Evolutionary conservation across 169 alveolate species (phyloP), one percentile per base, ranked within the genome.

Genomic region (Plasmodium chabaudi): DNA sequence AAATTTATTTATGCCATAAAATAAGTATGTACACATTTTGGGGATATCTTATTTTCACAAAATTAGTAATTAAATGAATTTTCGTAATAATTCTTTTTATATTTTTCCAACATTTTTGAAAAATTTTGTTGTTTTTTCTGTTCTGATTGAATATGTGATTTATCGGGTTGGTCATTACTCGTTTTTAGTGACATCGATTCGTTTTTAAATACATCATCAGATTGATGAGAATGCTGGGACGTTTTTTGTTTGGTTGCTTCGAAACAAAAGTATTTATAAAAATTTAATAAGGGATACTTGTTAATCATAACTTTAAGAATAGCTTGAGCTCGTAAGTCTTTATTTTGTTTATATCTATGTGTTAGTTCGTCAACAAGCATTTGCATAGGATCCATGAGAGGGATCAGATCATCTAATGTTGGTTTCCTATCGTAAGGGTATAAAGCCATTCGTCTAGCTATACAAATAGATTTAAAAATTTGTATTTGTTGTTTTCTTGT

Each of bases 361-460:
- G 92, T 92, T 47, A 95, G 87, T 71, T 95, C 97, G 42, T 95
- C 97, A 42, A 86, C 95, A 19, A 95, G 86, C 59, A 88, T 87
- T 95, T 95, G 95, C 69, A 79, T 10, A 1, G 97, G 97, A 74
- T 95, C 95, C 95, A 95, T 92, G 23, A 95, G 57, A 15, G 97
- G 97, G 61, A 95, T 95, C 39, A 89, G 65, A 47, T 95, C 96
- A 46, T 93, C 88, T 23, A 72, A 84, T 17, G 93, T 60, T 2
- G 97, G 97, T 49, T 93, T 94, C 92, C 96, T 92, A 77, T 95
- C 97, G 61, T 92, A 94, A 3, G 97, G 97, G 61, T 94, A 92
- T 9, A 95, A 72, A 55, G 96, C 97, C 97, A 95, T 93, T 59
- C 93, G 88, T 10, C 97, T 87, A 13, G 97, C 97, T 71, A 79